phyloP scores from a whole-genome alignment of 257 asterid genomes.

The Solanum medicagineum region DNA sequence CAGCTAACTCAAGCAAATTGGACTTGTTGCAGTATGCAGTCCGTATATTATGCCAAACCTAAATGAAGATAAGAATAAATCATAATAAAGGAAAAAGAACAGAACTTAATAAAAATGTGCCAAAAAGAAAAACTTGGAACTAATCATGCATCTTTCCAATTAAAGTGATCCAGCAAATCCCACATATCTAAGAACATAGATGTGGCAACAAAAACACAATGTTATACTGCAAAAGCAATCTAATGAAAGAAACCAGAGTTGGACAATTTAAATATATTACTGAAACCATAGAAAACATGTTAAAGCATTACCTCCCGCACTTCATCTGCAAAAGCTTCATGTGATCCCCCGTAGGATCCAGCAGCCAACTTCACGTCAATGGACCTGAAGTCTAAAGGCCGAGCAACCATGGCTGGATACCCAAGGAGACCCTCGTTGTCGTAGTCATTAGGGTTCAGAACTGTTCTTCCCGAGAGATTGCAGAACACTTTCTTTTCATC shows the following conservation, averaged over 20 bases:
- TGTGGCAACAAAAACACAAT: neutral
- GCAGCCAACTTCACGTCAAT: slow-evolving; percentile 88
- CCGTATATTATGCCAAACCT: slow-evolving; percentile 78
- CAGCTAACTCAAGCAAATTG: slow-evolving; percentile 56
- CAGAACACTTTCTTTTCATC: slow-evolving; percentile 80
- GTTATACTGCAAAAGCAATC: neutral
- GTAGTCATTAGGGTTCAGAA: slow-evolving; percentile 52
- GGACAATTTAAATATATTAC: neutral
- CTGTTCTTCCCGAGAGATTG: slow-evolving; percentile 72
- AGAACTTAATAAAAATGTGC: neutral
- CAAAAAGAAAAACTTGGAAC: neutral
- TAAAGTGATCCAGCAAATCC: neutral
- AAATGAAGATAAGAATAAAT: slow-evolving; percentile 2
- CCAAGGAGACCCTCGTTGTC: slow-evolving; percentile 89
- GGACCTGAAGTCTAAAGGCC: slow-evolving; percentile 86
- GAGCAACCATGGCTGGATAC: slow-evolving; percentile 83
- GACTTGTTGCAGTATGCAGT: slow-evolving; percentile 58
- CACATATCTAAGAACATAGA: neutral
- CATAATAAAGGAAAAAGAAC: neutral
- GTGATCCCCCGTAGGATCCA: slow-evolving; percentile 84
- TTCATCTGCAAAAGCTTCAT: slow-evolving; percentile 83
- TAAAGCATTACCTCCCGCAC: slow-evolving; percentile 64
- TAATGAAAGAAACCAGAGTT: neutral
- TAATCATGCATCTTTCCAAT: neutral
- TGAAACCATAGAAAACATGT: neutral